phyloP scores from a whole-genome alignment of 306 rosid genomes.

The Cucumis sativus region DNA sequence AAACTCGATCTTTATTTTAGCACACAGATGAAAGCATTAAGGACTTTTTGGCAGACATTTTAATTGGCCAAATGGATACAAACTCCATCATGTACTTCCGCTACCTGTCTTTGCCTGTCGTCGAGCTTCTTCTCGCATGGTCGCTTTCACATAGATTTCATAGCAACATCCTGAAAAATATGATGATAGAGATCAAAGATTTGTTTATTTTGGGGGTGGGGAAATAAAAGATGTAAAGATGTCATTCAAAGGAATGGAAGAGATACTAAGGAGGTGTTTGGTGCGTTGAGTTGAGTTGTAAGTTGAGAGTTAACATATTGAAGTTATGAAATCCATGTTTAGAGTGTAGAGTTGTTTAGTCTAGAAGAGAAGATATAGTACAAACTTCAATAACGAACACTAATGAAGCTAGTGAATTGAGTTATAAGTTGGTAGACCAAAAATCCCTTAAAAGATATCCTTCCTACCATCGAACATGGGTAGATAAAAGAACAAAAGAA shows the following conservation, averaged over 20 bases:
- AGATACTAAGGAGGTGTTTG: not conserved
- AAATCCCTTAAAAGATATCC: not conserved
- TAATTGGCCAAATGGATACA: conserved; percentile 11
- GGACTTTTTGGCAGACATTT: conserved; percentile 9
- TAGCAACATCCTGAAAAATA: conserved; percentile 58
- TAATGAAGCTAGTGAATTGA: too few relatives aligned
- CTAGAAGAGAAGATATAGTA: too few relatives aligned
- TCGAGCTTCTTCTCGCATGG: conserved; percentile 42
- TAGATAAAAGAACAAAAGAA: not conserved
- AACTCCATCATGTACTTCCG: conserved; percentile 14
- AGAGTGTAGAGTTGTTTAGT: too few relatives aligned
- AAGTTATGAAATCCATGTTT: too few relatives aligned
- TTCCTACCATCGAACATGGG: not conserved
- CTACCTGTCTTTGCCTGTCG: conserved; percentile 16
- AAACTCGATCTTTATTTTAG: conserved; percentile 23
- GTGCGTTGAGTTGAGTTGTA: too few relatives aligned
- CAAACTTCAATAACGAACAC: too few relatives aligned
- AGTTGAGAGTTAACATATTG: too few relatives aligned
- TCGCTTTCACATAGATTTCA: conserved; percentile 55
- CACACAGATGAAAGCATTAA: not conserved
- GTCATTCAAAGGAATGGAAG: too few relatives aligned
- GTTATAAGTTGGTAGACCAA: too few relatives aligned
- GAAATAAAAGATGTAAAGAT: too few relatives aligned
- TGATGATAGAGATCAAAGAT: not conserved
- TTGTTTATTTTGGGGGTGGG: not conserved